Evolutionary conservation across 2,329 filamentous ascomycete species (phyloP), one percentile per base, ranked within the genome.

Genomic region (Aspergillus sp.): DNA sequence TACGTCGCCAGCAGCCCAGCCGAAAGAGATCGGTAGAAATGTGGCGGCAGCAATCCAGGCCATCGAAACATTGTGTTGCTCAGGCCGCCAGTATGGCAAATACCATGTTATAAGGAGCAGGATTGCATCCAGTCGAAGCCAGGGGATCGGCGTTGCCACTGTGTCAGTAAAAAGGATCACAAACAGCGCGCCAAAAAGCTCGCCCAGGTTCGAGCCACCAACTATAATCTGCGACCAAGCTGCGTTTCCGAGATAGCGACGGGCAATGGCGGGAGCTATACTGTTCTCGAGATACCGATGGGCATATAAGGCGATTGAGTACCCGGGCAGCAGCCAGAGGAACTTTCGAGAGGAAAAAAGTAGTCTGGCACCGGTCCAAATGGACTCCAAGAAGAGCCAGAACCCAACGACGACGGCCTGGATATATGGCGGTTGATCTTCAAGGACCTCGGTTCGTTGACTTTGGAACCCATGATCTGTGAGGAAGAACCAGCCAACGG

Each of bases 161-260:
- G 52, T 52, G 33, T 61, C 58, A 14, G 54, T 59, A 41, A 58
- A 56, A 2, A 62, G 27, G 33, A 61, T 58, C 3, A 62, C 58
- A 43, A 62, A 62, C 9, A 61, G 17, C 7, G 61, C 61, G 17
- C 61, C 61, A 1, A 62, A 39, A n/a, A 62, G 61, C 24, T 62
- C 58, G 21, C 61, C 61, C 15, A 61, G 14, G 8, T 62, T 62
- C 8, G 61, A 62, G 6, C 61, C 61, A 39, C 61, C 61, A 23
- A 62, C 52, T 12, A 61, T 62, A 14, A 61, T 58, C 33, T 62
- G 61, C 8, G 61, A 62, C 61, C 61, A 62, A 11, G 61, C 58
- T 0, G 58, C 55, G 37, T 62, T 62, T 7, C 58, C 61, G 6
- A 62, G 33, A 33, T 62, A 58, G 17, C 61, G 61, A 44, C 58